Evolutionary conservation across 768 basidiomycete species (phyloP), one percentile per base, ranked within the genome.

Genomic region (Boletus bicolor): DNA sequence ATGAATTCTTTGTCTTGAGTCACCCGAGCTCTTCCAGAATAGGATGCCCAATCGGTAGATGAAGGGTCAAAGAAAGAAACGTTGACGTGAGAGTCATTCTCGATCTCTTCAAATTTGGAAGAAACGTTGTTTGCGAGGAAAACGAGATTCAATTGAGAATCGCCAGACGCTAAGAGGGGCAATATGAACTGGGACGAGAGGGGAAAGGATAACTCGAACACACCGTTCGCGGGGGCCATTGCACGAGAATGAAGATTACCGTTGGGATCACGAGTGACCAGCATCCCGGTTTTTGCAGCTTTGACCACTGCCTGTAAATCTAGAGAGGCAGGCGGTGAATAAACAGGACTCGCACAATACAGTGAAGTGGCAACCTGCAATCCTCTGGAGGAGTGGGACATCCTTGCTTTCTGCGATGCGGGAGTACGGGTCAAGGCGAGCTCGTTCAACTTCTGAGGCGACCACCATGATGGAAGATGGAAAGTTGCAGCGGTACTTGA

Each of bases 21-120:
- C 7, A 90, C 75, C 61, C 74, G 83, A 10, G 91, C 93, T 54
- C 75, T 82, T 38, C 92, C 91, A 36, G 85, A 81, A 61, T 86
- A 86, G 9, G 88, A 87, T 2, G 84, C 91, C 93, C 92, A 94
- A 55, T 80, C 81, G 0, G 89, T 92, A 7, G 84, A 80, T 14
- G 75, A 74, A 12, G 78, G 76, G 60, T 93, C 85, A 65, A 81
- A 82, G 70, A 91, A 93, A 56, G 83, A 83, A 55, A 93, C 83
- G 66, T 95, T 94, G 63, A 90, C 89, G 68, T 91, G 81, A 2
- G 77, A 66, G 64, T 93, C 89, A 62, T 87, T 80, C 63, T 86
- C 69, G 48, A 93, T 83, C 66, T 93, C 89, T 30, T 87, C 83
- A 58, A 83, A 87, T 64, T 93, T 93, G 67, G 76, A 77, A 5